Base-by-base conservation (phyloP, 148 eudicot species). In the Cornus suecica region DNA sequence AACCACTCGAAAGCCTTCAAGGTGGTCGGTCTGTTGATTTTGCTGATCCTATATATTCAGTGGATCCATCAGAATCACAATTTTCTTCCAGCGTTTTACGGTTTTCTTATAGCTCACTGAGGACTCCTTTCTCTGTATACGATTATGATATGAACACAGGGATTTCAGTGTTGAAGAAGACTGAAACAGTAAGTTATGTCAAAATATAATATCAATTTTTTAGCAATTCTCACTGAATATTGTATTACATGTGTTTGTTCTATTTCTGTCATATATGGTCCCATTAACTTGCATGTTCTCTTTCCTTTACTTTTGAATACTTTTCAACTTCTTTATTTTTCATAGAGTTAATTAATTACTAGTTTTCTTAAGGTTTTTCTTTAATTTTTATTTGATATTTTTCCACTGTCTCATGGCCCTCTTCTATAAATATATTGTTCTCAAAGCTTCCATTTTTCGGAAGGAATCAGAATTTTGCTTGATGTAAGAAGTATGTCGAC, bases 91-190 rank as follows among this genome's bases (percentile, higher is more conserved):
- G 82, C 54, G 73, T 92, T 79, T 76, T 94, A 79, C 87, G 97
- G 66, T 89, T 85, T 84, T 73, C 77, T n/a, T 92, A 90, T 80
- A 90, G 94, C 86, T 94, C 99, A 41, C 58, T 94, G 89, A 92
- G 91, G 86, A 92, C 96, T 45, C 97, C 99, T 18, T 78, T 64
- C 27, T 90, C 99, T 61, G 90, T 92, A 31, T 90, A 79, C 71
- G 96, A 92, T 81, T 88, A 92, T 86, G 99, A 92, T 83, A 90
- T 94, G 99, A 84, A 84, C 73, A 83, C 91, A 28, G 94, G 97
- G 69, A 80, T 80, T 78, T 78, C 88, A 76, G 90, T 92, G 66
- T 76, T 88, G 80, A 94, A 94, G 94, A 94, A 92, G 80, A 82
- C 73, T 65, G 89, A 92, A 60, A 62, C 88, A 52, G 98, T 94